These are phyloP conservation scores for Colletotrichum orchidophilum DNA, from an alignment of 2,329 filamentous ascomycete species.

Conservation along the genomic window DNA sequence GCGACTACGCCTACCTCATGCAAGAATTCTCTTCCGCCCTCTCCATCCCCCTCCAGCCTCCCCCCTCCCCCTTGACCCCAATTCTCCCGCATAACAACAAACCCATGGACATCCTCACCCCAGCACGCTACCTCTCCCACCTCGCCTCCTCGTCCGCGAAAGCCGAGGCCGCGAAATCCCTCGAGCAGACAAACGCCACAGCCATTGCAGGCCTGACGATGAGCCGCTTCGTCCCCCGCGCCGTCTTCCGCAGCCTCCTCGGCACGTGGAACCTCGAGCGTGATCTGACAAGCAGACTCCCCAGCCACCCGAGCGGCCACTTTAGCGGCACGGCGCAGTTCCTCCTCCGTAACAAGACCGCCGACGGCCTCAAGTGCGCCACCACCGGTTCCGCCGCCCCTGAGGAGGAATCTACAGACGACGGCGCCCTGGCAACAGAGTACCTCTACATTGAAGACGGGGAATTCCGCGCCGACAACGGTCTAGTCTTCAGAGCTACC, in stretches of 20 bases:
- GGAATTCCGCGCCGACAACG: conserved; percentile 66
- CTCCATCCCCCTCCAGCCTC: conserved; percentile 54
- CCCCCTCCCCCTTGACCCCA: conserved; percentile 45
- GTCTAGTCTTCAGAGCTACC: conserved; percentile 67
- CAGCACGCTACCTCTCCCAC: conserved; percentile 60
- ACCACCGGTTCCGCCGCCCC: conserved; percentile 27
- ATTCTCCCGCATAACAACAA: conserved; percentile 51
- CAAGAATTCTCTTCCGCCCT: conserved; percentile 73
- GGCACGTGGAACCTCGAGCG: conserved; percentile 74
- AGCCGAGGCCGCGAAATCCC: conserved; percentile 52
- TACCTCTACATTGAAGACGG: conserved; percentile 77
- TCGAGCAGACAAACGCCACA: conserved; percentile 55
- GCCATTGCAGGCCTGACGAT: conserved; percentile 52
- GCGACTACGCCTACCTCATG: conserved; percentile 81
- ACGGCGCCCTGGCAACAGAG: conserved; percentile 57
- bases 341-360: conserved; percentile 67
- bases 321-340: conserved; percentile 74
- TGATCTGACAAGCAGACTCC: conserved; percentile 61
- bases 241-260: conserved; percentile 76
- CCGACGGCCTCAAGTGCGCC: conserved; percentile 55
- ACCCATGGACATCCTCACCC: conserved; percentile 64
- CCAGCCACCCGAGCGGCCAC: conserved; percentile 69
- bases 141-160: conserved; percentile 48
- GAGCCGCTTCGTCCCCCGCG: conserved; percentile 67
- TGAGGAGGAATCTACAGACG: conserved; percentile 29